These are phyloP conservation scores for Phialocephala subalpina DNA, from an alignment of 2,329 filamentous ascomycete species.

Conservation along the genomic window DNA sequence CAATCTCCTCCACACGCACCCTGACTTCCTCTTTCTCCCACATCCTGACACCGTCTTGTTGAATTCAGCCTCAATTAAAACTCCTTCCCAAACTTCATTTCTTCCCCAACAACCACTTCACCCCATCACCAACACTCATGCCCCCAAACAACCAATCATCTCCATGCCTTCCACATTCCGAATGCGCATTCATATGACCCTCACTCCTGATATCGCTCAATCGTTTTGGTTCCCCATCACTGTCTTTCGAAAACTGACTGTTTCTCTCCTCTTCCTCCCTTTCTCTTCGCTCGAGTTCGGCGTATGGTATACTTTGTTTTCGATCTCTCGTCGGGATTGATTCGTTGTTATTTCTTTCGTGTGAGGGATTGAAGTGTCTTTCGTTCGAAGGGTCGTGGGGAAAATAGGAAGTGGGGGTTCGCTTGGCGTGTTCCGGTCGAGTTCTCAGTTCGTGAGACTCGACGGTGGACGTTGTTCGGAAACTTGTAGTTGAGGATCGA, in stretches of 20 bases:
- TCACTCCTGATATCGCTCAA: background rate
- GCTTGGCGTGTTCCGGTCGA: background rate
- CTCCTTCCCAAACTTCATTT: background rate
- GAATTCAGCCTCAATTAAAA: too few relatives aligned
- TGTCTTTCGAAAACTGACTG: background rate
- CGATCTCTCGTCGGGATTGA: background rate
- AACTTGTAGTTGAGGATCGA: background rate
- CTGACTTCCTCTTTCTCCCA: too few relatives aligned
- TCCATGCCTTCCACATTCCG: slow-evolving; percentile 26
- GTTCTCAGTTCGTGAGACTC: background rate
- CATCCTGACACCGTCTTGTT: too few relatives aligned
- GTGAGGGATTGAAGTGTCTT: background rate
- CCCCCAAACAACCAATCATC: slow-evolving; percentile 28
- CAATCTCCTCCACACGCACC: too few relatives aligned
- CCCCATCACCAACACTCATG: background rate
- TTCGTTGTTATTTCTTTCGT: background rate
- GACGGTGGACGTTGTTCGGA: background rate
- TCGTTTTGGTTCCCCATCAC: background rate
- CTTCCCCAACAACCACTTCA: slow-evolving; percentile 16
- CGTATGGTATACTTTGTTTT: slow-evolving; percentile 1
- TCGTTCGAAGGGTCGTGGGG: background rate
- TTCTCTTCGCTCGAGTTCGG: background rate
- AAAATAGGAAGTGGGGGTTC: background rate
- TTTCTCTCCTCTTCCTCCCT: background rate
- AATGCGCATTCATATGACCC: slow-evolving; percentile 20